phyloP scores from a whole-genome alignment of 345 rosid genomes.

The Noccaea bulbosa region DNA sequence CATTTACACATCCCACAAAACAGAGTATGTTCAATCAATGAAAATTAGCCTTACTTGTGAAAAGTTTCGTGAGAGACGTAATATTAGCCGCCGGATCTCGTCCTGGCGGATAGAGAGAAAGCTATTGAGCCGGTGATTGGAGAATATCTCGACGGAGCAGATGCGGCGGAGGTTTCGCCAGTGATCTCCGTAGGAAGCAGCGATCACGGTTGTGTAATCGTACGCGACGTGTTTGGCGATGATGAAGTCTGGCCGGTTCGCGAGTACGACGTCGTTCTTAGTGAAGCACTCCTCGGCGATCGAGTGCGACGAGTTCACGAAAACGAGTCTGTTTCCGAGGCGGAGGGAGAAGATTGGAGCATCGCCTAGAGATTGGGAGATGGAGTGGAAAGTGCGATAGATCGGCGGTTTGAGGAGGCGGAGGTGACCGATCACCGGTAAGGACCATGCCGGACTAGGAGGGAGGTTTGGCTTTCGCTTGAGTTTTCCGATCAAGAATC shows the following conservation, averaged over 20 bases:
- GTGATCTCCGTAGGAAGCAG: constrained; percentile 54
- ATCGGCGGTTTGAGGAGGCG: constrained; percentile 38
- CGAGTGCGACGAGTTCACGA: constrained; percentile 49
- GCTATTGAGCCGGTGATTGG: constrained; percentile 43
- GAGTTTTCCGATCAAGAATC: constrained; percentile 1
- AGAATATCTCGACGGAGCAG: constrained; percentile 49
- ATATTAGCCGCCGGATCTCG: constrained; percentile 46
- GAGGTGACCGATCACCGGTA: constrained; percentile 44
- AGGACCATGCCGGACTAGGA: constrained; percentile 47
- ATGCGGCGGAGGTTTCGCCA: constrained; percentile 72
- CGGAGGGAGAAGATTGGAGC: constrained; percentile 54
- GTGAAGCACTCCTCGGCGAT: constrained; percentile 59
- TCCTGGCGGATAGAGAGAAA: constrained; percentile 45
- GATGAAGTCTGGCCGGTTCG: constrained; percentile 50
- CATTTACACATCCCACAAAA: background rate
- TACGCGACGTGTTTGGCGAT: constrained; percentile 44
- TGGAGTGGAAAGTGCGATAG: constrained; percentile 33
- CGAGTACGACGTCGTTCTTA: constrained; percentile 54
- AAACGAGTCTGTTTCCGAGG: constrained; percentile 50
- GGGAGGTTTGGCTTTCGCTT: constrained; percentile 45
- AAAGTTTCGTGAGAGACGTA: constrained; percentile 29
- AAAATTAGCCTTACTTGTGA: constrained; percentile 24
- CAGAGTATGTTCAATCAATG: background rate
- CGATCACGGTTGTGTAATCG: constrained; percentile 43
- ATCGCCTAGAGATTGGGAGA: constrained; percentile 40